These are phyloP conservation scores for Fusarium sp. DNA, from an alignment of 2,329 filamentous ascomycete species.

Conservation along the genomic window DNA sequence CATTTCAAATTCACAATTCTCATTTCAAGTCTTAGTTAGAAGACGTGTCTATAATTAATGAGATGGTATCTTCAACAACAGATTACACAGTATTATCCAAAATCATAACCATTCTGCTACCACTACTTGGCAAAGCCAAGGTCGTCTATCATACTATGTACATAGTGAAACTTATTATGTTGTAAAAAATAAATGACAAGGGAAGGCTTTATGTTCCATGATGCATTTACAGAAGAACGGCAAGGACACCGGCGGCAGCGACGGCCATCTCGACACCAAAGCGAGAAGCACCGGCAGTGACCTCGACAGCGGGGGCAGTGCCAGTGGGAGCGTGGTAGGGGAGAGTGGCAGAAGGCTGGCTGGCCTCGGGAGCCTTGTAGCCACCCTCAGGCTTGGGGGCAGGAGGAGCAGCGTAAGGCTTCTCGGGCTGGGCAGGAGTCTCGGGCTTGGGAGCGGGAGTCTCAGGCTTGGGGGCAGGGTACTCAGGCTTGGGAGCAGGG, in stretches of 20 bases:
- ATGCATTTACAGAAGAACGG: constrained; percentile 53
- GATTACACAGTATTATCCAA: constrained; percentile 37
- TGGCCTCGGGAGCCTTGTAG: constrained; percentile 27
- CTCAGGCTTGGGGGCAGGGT: constrained; percentile 22
- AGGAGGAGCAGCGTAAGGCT: constrained; percentile 30
- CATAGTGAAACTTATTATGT: constrained; percentile 50
- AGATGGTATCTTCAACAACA: constrained; percentile 31
- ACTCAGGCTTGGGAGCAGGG: background rate
- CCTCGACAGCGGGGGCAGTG: constrained; percentile 38
- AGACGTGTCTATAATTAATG: constrained; percentile 3
- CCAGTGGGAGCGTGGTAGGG: constrained; percentile 38
- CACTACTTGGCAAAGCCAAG: constrained; percentile 40
- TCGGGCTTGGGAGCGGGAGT: constrained; percentile 12
- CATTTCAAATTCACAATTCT: background rate
- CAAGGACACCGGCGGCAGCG: constrained; percentile 52
- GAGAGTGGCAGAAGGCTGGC: constrained; percentile 43
- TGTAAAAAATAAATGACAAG: constrained; percentile 43
- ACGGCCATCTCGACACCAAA: constrained; percentile 50
- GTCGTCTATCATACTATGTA: constrained; percentile 50
- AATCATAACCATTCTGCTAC: constrained; percentile 47
- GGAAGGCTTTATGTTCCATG: constrained; percentile 34
- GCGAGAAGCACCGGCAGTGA: constrained; percentile 53
- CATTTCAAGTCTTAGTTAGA: background rate
- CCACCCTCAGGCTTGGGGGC: constrained; percentile 18
- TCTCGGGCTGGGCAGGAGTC: constrained; percentile 19